These are phyloP conservation scores for Skeletonema potamos DNA, from an alignment of 108 stramenopile species.

Conservation along the genomic window DNA sequence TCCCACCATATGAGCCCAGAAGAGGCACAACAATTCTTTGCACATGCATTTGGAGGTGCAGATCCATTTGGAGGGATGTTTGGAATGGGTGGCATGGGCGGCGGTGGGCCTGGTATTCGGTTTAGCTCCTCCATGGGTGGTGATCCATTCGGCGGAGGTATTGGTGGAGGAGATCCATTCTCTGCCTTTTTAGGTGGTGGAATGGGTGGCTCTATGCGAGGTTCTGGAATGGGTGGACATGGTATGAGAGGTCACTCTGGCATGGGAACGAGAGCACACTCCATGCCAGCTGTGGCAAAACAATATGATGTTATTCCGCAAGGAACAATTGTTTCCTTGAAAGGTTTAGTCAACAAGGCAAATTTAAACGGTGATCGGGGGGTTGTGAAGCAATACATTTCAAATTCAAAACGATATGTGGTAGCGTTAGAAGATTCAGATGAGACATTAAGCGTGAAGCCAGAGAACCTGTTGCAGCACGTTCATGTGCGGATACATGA, in stretches of 20 bases:
- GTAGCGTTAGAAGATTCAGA: conserved; percentile 82
- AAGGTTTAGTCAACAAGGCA: conserved; percentile 67
- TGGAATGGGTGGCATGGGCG: conserved; percentile 62
- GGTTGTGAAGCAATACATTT: conserved; percentile 66
- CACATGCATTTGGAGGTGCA: conserved; percentile 74
- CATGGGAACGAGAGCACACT: conserved; percentile 8
- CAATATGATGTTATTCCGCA: conserved; percentile 78
- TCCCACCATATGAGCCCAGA: conserved; percentile 75
- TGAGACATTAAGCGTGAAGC: conserved; percentile 80
- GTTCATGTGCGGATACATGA: conserved; percentile 81
- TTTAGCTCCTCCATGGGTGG: conserved; percentile 37
- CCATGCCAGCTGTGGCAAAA: conserved; percentile 40
- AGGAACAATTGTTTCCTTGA: conserved; percentile 82
- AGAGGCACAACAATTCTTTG: conserved; percentile 79
- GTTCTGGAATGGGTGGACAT: conserved; percentile 36
- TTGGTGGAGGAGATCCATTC: conserved; percentile 40
- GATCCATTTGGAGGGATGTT: conserved; percentile 84
- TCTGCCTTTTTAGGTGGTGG: conserved; percentile 48
- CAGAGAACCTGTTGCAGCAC: conserved; percentile 79
- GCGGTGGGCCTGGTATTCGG: conserved; percentile 46
- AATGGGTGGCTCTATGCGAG: conserved; percentile 46
- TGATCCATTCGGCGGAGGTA: conserved; percentile 39
- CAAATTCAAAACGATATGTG: conserved; percentile 63
- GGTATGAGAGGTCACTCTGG: neutral
- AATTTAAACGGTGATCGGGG: conserved; percentile 85